Evolutionary conservation across 306 rosid genomes (phyloP), one percentile per base, ranked within the genome.

Genomic region (Arachis stenosperma): DNA sequence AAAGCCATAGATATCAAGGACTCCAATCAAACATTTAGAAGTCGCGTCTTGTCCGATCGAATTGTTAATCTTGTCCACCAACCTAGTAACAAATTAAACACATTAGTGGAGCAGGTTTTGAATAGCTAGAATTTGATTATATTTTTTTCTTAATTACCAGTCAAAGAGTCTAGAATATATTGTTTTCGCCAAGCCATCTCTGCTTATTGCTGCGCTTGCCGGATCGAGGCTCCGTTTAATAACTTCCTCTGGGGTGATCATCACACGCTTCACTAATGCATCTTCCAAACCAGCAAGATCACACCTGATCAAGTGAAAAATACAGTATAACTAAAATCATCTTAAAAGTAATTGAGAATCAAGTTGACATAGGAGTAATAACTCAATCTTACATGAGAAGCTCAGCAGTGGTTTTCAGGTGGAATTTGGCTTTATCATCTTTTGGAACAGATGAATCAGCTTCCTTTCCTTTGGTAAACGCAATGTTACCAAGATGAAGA

Each of bases 201-300:
- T 85, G 71, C 95, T 94, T 75, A 90, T 52, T 54, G 82, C 73
- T 52, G 99, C 99, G 81, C 97, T 94, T 78, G 89, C 90, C 76
- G 99, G 99, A 88, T 94, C 99, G 74, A 94, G 88, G 62, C 96
- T 89, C 70, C 97, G 90, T 77, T 91, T 94, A 73, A 94, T 94
- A 60, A 94, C 90, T 88, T 94, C 99, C 90, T 94, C 99, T 5
- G 99, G 99, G 43, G 99, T 94, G 84, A 94, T 82, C 99, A 94
- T 94, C 81, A 91, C 89, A 79, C 99, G 97, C 90, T 94, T 94
- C 53, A 97, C 92, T 70, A 94, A 84, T 60, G 99, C 97, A 84
- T 94, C 99, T 84, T 90, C 85, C 84, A 94, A 84, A 74, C 85
- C 96, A 64, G 14, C 79, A 54, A 46, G 53, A 78, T 91, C 84